Conservation (phyloP, 1,284 basidiomycete genomes). For the Hymenochaete sp. region DNA sequence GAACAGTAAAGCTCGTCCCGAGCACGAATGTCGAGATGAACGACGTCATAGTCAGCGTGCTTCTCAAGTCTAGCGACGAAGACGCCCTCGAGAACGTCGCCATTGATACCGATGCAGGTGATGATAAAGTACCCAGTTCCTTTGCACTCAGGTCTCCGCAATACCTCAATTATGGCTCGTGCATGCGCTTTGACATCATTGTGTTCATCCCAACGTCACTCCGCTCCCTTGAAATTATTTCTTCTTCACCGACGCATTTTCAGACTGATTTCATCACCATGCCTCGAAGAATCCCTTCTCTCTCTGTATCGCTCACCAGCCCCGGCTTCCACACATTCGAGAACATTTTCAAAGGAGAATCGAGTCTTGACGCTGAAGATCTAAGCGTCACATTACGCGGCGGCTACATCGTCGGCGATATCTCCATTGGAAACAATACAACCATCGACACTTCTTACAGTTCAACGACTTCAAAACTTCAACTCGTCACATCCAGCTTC, state of each 20-base stretch:
- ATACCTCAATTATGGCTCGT: slow-evolving; percentile 25
- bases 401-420: slow-evolving; percentile 55
- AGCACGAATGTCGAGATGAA: slow-evolving; percentile 30
- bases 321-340: neutral
- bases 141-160: neutral
- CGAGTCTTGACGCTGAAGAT: slow-evolving; percentile 30
- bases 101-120: slow-evolving; percentile 22
- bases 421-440: slow-evolving; percentile 35
- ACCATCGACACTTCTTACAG: slow-evolving; percentile 41
- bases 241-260: slow-evolving; percentile 39
- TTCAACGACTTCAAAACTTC: slow-evolving; percentile 41
- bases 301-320: slow-evolving; percentile 36
- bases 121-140: neutral
- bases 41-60: slow-evolving; percentile 42
- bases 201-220: slow-evolving; percentile 41
- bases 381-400: slow-evolving; percentile 37
- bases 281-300: slow-evolving; percentile 29
- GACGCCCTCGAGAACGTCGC: slow-evolving; percentile 31
- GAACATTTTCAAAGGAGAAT: neutral
- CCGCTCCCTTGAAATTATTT: slow-evolving; percentile 36
- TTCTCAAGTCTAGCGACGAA: slow-evolving; percentile 35
- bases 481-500: slow-evolving; percentile 31
- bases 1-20: slow-evolving; percentile 41
- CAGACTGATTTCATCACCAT: slow-evolving; percentile 30
- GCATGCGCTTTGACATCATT: slow-evolving; percentile 47